Percentiles rank a stretch among this genome's conserved stretches.
phyloP scores from a whole-genome alignment of 202 grass and related monocot species.

The Schoenoplectus triqueter region DNA sequence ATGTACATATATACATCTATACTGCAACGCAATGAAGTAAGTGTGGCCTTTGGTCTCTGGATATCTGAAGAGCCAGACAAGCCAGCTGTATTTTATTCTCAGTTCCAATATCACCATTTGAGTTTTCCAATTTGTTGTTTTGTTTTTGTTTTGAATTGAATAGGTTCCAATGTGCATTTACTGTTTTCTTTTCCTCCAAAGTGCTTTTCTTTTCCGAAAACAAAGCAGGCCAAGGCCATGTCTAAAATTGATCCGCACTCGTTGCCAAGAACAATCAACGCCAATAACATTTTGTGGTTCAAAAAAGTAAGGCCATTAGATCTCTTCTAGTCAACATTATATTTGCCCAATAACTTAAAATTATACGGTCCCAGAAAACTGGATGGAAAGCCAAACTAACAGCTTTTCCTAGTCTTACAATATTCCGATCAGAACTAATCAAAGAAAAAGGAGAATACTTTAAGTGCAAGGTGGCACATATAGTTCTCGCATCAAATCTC shows the following conservation, averaged over 20 bases:
- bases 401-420: constrained; percentile 19
- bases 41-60: no score
- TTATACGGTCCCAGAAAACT: not conserved
- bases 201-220: not conserved
- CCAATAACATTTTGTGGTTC: no score
- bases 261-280: not conserved
- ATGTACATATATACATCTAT: not conserved
- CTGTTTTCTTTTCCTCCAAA: not conserved
- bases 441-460: constrained; percentile 8
- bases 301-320: not conserved
- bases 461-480: constrained; percentile 1
- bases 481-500: constrained; percentile 20
- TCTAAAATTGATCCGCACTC: not conserved
- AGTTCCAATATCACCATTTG: not conserved
- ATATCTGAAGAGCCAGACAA: not conserved
- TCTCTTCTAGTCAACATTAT: constrained; percentile 7
- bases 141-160: not conserved
- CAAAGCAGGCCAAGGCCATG: not conserved
- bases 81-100: not conserved
- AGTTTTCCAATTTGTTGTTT: not conserved
- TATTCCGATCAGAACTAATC: constrained; percentile 2
- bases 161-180: not conserved
- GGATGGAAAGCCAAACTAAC: constrained; percentile 14
- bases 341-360: constrained; percentile 7
- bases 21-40: not conserved